These are phyloP conservation scores for Truncatella angustata DNA, from an alignment of 2,329 filamentous ascomycete species.

Conservation along the genomic window DNA sequence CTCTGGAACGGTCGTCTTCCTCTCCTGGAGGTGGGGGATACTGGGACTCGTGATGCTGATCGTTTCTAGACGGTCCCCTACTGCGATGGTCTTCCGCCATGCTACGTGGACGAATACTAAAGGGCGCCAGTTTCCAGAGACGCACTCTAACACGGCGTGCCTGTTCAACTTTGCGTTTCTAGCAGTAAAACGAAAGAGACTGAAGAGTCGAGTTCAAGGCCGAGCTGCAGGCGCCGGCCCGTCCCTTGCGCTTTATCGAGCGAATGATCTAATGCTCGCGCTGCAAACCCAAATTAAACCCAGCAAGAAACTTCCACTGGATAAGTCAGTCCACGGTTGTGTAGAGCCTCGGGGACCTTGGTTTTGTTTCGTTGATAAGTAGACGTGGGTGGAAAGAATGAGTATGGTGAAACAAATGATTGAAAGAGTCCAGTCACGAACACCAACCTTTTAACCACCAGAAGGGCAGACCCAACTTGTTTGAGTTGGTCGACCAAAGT, in stretches of 20 bases:
- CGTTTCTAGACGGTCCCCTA: conserved; percentile 33
- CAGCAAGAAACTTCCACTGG: not conserved
- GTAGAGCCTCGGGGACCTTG: not conserved
- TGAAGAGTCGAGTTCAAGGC: not conserved
- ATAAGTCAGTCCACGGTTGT: not conserved
- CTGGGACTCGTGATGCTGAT: conserved; percentile 38
- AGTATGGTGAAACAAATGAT: too few relatives aligned
- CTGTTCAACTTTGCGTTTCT: not conserved
- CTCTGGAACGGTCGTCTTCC: conserved; percentile 38
- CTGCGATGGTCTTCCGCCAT: conserved; percentile 37
- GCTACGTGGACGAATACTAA: conserved; percentile 27
- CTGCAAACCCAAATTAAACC: not conserved
- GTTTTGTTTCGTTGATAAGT: not conserved
- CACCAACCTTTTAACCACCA: not conserved
- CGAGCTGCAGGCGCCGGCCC: not conserved
- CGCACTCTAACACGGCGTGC: conserved; percentile 19
- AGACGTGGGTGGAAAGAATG: too few relatives aligned
- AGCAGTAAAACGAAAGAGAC: not conserved
- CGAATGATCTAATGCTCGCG: conserved; percentile 5
- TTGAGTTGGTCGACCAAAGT: not conserved
- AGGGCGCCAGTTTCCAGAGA: conserved; percentile 26
- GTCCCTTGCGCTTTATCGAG: not conserved
- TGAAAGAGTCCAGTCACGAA: not conserved
- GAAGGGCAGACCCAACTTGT: not conserved
- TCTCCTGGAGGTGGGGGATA: conserved; percentile 41